These are phyloP conservation scores for Aspergillus melleus DNA, from an alignment of 2,329 filamentous ascomycete species.

Conservation along the genomic window DNA sequence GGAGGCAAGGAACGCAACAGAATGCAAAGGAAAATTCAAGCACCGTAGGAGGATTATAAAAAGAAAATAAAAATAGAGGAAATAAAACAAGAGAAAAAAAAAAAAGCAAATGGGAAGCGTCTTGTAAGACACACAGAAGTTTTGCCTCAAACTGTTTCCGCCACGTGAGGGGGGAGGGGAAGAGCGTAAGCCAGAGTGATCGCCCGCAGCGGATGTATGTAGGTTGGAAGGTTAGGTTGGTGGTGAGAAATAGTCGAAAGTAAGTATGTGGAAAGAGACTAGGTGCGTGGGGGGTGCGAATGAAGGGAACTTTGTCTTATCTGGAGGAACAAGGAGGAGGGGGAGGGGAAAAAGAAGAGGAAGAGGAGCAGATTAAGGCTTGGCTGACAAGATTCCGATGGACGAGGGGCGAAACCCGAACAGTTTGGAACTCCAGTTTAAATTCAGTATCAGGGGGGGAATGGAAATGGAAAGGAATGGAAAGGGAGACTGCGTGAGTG, in stretches of 20 bases:
- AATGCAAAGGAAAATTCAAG: slow-evolving; percentile 8
- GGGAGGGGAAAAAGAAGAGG: slow-evolving; percentile 9
- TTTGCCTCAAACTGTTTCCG: slow-evolving; percentile 12
- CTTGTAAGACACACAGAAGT: background rate
- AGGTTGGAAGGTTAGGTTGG: slow-evolving; percentile 1
- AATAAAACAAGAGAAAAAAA: background rate
- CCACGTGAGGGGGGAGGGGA: slow-evolving; percentile 17
- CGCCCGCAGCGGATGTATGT: slow-evolving; percentile 12
- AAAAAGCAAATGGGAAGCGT: background rate
- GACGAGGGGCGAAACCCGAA: slow-evolving; percentile 17
- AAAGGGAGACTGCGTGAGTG: background rate
- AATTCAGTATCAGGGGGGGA: background rate
- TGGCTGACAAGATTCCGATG: slow-evolving; percentile 31
- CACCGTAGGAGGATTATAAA: slow-evolving; percentile 3
- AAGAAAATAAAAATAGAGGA: slow-evolving; percentile 7
- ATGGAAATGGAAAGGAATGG: background rate
- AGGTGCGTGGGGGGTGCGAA: background rate
- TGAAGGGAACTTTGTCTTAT: slow-evolving; percentile 1
- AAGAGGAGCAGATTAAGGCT: slow-evolving; percentile 16
- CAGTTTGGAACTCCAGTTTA: background rate
- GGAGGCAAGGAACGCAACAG: slow-evolving; percentile 6
- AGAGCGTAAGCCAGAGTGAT: slow-evolving; percentile 6
- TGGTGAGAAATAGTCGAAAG: background rate
- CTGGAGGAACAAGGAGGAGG: slow-evolving; percentile 3
- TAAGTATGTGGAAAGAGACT: background rate